A percentile compares a stretch with the other conserved stretches of the same genome.
Conservation (phyloP, 2,329 filamentous ascomycete genomes). For the Nemania diffusa region DNA sequence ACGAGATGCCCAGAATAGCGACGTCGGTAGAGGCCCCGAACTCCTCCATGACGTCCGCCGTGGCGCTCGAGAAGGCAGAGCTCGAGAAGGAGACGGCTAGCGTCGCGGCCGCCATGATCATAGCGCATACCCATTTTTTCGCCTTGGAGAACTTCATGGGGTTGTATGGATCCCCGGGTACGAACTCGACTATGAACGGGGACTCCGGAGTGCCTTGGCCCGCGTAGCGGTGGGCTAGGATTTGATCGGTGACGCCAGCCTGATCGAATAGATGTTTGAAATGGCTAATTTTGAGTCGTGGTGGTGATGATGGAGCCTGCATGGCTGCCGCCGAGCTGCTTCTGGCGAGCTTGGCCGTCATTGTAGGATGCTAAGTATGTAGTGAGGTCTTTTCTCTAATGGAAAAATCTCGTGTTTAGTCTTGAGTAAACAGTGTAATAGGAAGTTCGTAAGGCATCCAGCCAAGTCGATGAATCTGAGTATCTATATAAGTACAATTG, state of each 20-base stretch:
- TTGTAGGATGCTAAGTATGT: too few relatives aligned
- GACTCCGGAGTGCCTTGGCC: conserved; percentile 72
- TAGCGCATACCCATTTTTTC: conserved; percentile 72
- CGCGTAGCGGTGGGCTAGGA: conserved; percentile 42
- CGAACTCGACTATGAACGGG: conserved; percentile 74
- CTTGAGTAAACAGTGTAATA: too few relatives aligned
- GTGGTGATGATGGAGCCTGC: too few relatives aligned
- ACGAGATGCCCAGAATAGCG: conserved; percentile 60
- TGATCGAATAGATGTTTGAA: neutral
- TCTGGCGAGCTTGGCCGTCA: too few relatives aligned
- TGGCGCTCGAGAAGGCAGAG: conserved; percentile 70
- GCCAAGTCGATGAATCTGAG: too few relatives aligned
- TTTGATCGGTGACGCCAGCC: neutral
- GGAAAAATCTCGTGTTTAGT: too few relatives aligned
- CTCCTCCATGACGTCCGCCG: conserved; percentile 60
- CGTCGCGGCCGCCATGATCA: conserved; percentile 70
- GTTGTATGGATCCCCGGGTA: conserved; percentile 73
- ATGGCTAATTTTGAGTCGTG: too few relatives aligned
- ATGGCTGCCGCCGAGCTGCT: too few relatives aligned
- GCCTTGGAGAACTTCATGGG: conserved; percentile 66
- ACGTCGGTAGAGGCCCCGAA: conserved; percentile 62
- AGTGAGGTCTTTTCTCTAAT: too few relatives aligned
- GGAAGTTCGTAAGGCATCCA: too few relatives aligned
- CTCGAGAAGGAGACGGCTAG: conserved; percentile 74
- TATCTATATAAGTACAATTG: too few relatives aligned